Conservation (phyloP, 768 basidiomycete genomes). For the Tulasnella sp. region DNA sequence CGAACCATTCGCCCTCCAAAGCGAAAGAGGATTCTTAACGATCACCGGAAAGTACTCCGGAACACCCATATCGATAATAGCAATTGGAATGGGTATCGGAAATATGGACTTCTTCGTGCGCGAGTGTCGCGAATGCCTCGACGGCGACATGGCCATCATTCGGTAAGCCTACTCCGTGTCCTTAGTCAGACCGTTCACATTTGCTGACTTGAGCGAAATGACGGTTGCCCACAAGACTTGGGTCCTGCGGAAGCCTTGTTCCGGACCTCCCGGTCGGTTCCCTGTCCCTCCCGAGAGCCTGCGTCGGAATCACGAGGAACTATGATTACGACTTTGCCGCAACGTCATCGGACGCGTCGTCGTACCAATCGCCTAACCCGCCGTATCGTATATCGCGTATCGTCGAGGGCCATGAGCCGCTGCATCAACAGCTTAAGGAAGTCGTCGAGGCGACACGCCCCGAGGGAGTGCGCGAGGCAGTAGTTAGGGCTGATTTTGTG, state of each 20-base stretch:
- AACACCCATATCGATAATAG: slow-evolving; percentile 56
- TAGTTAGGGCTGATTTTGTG: slow-evolving; percentile 32
- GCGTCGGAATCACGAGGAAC: slow-evolving; percentile 60
- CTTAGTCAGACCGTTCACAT: slow-evolving; percentile 1
- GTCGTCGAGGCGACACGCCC: not conserved
- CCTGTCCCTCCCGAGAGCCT: slow-evolving; percentile 56
- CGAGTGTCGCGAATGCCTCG: slow-evolving; percentile 62
- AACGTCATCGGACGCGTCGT: not conserved
- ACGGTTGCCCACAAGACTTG: slow-evolving; percentile 38
- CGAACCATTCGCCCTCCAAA: slow-evolving; percentile 41
- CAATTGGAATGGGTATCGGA: slow-evolving; percentile 73
- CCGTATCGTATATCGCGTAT: slow-evolving; percentile 61
- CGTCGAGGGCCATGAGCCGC: slow-evolving; percentile 25
- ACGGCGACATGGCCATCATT: slow-evolving; percentile 46
- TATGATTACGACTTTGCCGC: slow-evolving; percentile 62
- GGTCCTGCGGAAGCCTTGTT: slow-evolving; percentile 64
- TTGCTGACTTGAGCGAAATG: not conserved
- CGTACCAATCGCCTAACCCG: slow-evolving; percentile 13
- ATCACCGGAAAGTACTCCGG: slow-evolving; percentile 56
- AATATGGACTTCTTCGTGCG: slow-evolving; percentile 82
- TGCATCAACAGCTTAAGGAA: not conserved
- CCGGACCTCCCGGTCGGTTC: slow-evolving; percentile 57
- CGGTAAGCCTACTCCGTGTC: slow-evolving; percentile 25
- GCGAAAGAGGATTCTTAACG: slow-evolving; percentile 66
- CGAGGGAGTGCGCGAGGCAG: slow-evolving; percentile 32